These are phyloP conservation scores for Hanseniaspora clermontiae DNA, from an alignment of 805 yeast species.

Conservation along the genomic window DNA sequence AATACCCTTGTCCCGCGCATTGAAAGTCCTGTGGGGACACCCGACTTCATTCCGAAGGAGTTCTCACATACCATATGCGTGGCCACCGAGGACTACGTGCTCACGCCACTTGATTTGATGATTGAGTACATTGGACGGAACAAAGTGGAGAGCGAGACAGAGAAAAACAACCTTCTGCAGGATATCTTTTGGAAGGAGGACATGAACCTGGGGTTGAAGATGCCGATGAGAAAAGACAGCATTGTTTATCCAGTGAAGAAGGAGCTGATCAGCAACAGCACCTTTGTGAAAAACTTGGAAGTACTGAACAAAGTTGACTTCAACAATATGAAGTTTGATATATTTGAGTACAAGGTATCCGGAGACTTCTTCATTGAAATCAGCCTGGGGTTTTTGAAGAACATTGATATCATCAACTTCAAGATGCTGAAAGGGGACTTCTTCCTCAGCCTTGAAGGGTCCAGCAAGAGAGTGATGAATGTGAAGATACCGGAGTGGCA, in stretches of 20 bases:
- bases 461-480: constrained; percentile 1
- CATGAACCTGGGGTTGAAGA: not conserved
- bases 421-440: constrained; percentile 9
- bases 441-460: not conserved
- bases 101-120: constrained; percentile 11
- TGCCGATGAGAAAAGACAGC: not conserved
- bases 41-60: constrained; percentile 2
- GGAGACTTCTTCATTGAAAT: constrained; percentile 11
- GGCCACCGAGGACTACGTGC: constrained; percentile 8
- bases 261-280: constrained; percentile 1
- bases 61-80: constrained; percentile 8
- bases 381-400: constrained; percentile 3
- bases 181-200: constrained; percentile 5
- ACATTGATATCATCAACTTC: constrained; percentile 8
- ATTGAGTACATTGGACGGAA: constrained; percentile 12
- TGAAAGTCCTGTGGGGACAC: not conserved
- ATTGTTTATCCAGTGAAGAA: not conserved
- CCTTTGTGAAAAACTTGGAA: constrained; percentile 5
- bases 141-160: not conserved
- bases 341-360: constrained; percentile 1
- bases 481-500: constrained; percentile 12
- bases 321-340: constrained; percentile 9
- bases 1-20: not conserved
- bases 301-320: constrained; percentile 10
- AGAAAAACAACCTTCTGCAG: not conserved